phyloP scores from a whole-genome alignment of 2,329 filamentous ascomycete genomes.

The Colletotrichum sp. region DNA sequence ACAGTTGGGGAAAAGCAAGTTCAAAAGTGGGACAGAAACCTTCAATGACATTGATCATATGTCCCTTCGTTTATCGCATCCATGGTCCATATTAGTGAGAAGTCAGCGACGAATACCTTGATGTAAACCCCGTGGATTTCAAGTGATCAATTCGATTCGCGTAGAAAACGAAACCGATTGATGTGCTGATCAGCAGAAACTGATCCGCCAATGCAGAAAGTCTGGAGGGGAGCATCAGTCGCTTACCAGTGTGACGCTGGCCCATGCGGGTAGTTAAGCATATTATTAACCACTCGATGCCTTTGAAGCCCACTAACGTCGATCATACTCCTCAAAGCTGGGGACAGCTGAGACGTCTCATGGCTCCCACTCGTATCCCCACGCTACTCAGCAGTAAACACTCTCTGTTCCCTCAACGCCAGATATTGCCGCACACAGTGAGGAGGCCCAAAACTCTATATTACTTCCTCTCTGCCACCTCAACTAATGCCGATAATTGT shows the following conservation, averaged over 20 bases:
- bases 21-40: not conserved
- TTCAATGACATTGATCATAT: not conserved
- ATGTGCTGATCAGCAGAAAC: not conserved
- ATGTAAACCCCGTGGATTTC: not conserved
- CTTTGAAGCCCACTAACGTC: not conserved
- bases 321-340: not conserved
- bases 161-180: not conserved
- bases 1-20: not conserved
- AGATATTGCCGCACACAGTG: fast-evolving
- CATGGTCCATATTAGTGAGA: not conserved
- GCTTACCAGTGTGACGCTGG: not conserved
- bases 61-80: not conserved
- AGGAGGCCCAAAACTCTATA: not conserved
- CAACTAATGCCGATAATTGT: not conserved
- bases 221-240: not conserved
- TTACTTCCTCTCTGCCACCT: not conserved
- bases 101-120: not conserved
- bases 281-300: not conserved
- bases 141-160: not conserved
- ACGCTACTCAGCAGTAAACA: not conserved
- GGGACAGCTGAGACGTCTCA: not conserved
- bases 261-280: not conserved
- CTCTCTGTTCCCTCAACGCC: not conserved
- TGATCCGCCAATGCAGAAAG: not conserved
- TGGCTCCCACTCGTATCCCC: not conserved